Evolutionary conservation across 495 filamentous ascomycete species (phyloP), one percentile per base, ranked within the genome.

Genomic region (Trichoderma orchidacearum): DNA sequence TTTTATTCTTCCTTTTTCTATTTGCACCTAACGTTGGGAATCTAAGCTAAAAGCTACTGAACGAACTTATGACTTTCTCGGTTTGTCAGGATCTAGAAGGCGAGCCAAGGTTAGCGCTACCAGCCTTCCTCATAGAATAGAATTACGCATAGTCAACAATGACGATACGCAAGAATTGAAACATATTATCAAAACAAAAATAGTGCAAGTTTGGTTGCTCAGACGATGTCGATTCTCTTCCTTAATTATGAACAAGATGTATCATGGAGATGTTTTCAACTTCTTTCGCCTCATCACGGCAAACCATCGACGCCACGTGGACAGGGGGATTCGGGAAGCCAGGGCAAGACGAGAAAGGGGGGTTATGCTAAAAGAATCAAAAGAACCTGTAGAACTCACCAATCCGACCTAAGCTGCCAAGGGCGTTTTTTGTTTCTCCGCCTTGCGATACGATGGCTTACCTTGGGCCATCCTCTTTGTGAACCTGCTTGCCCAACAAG

Each of bases 141-240:
- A 35, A 11, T 0, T 9, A 12, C n/a, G n/a, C n/a, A n/a, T n/a
- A n/a, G n/a, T n/a, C n/a, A n/a, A n/a, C n/a, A n/a, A n/a, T n/a
- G n/a, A n/a, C n/a, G n/a, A n/a, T n/a, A n/a, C n/a, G n/a, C n/a
- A n/a, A n/a, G n/a, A n/a, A n/a, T n/a, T n/a, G n/a, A n/a, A n/a
- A n/a, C n/a, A n/a, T n/a, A n/a, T n/a, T n/a, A n/a, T n/a, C n/a
- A n/a, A n/a, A n/a, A n/a, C n/a, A 48, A 17, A 36, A 36, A 15
- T 12, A 3, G 21, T 27, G 7, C 41, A 5, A 56, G 45, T n/a
- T n/a, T 59, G 21, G 58, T 56, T 64, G 61, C 55, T 74, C 71
- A 72, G 70, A 73, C 69, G 69, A 73, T 74, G 70, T 74, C 71
- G 71, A 34, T 55, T 55, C 53, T 55, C 51, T 53, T 55, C 53